A percentile compares a stretch with the other conserved stretches of the same genome.
phyloP scores from a whole-genome alignment of 2,329 filamentous ascomycete genomes.

The Thermothelomyces thermophilus region DNA sequence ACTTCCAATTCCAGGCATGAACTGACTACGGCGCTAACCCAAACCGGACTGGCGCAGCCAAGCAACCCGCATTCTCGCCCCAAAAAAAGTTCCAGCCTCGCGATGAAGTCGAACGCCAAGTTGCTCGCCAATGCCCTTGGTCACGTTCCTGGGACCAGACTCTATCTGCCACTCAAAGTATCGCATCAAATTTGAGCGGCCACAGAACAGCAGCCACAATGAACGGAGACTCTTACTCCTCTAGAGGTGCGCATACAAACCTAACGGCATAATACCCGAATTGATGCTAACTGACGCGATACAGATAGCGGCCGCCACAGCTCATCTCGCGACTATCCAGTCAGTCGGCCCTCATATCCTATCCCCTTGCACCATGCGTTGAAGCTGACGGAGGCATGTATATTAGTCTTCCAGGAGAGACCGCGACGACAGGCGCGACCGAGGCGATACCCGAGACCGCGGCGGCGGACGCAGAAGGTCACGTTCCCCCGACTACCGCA shows the following conservation, averaged over 20 bases:
- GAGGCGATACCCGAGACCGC: constrained; percentile 29
- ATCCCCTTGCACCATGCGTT: background rate
- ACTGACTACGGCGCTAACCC: constrained; percentile 21
- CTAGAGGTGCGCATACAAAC: constrained; percentile 54
- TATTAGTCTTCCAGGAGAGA: constrained; percentile 29
- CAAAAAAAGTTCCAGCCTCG: constrained; percentile 44
- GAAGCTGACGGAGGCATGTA: background rate
- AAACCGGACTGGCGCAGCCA: constrained; percentile 25
- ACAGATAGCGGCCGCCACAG: constrained; percentile 45
- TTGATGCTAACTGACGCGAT: constrained; percentile 23
- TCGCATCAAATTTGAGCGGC: constrained; percentile 11
- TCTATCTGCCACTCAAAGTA: constrained; percentile 1
- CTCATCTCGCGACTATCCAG: constrained; percentile 48
- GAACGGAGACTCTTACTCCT: constrained; percentile 81
- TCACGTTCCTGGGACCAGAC: background rate
- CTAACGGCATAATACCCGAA: constrained; percentile 20
- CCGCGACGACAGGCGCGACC: constrained; percentile 30
- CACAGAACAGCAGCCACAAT: constrained; percentile 38
- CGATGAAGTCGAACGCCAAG: constrained; percentile 16
- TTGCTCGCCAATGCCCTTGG: background rate
- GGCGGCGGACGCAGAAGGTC: constrained; percentile 64
- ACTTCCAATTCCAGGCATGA: background rate
- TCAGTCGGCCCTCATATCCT: constrained; percentile 32
- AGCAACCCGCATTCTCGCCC: constrained; percentile 16
- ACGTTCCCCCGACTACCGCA: constrained; percentile 65